A percentile compares a stretch with the other conserved stretches of the same genome.
These are phyloP conservation scores for Arxiozyma telluris DNA, from an alignment of 1,139 yeast genomes.

Conservation along the genomic window DNA sequence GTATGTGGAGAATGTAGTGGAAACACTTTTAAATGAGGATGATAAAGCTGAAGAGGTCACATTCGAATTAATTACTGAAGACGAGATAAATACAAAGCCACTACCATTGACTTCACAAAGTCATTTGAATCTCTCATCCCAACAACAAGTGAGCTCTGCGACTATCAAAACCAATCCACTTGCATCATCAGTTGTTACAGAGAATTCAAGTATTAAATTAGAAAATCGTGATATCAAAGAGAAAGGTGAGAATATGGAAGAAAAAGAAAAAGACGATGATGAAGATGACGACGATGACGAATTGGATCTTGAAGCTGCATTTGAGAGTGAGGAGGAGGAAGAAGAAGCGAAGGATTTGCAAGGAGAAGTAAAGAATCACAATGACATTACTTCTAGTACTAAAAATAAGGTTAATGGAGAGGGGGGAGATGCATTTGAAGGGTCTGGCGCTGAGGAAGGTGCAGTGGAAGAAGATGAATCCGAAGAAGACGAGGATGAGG, in stretches of 20 bases:
- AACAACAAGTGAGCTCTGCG: background rate
- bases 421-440: conserved; percentile 30
- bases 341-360: conserved; percentile 9
- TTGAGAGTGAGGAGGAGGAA: conserved; percentile 33
- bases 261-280: conserved; percentile 34
- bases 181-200: background rate
- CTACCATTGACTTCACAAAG: conserved; percentile 2
- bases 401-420: conserved; percentile 28
- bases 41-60: conserved; percentile 76
- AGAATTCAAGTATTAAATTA: background rate
- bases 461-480: conserved; percentile 38
- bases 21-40: conserved; percentile 65
- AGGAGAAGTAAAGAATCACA: conserved; percentile 23
- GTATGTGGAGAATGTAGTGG: conserved; percentile 69
- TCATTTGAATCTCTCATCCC: conserved; percentile 1
- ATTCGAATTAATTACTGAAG: conserved; percentile 62
- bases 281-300: conserved; percentile 36
- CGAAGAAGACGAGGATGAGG: conserved; percentile 48
- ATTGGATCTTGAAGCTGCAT: conserved; percentile 34
- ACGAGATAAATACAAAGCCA: conserved; percentile 16
- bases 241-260: conserved; percentile 20
- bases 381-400: conserved; percentile 1
- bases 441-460: conserved; percentile 27
- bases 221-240: conserved; percentile 1
- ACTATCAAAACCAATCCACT: background rate